These are phyloP conservation scores for Colletotrichum limetticola DNA, from an alignment of 2,329 filamentous ascomycete species.

Conservation along the genomic window DNA sequence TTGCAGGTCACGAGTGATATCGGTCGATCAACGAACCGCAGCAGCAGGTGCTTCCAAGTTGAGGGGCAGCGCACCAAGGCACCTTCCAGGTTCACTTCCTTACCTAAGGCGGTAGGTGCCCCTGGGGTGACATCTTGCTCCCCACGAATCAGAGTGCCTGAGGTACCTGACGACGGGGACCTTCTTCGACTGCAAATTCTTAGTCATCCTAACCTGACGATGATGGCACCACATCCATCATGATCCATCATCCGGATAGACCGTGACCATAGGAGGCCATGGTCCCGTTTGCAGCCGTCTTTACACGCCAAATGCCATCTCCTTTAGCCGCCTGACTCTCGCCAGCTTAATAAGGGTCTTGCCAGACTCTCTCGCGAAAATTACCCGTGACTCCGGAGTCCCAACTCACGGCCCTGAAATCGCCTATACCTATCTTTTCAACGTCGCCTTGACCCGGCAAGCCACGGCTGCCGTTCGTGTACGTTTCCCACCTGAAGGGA, in stretches of 20 bases:
- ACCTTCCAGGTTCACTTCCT: neutral
- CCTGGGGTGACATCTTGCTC: neutral
- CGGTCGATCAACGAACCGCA: constrained; percentile 17
- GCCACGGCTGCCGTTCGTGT: constrained; percentile 6
- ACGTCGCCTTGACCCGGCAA: neutral
- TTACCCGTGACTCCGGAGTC: neutral
- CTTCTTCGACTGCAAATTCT: neutral
- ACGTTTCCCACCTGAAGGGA: constrained; percentile 11
- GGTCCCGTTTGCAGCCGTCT: neutral
- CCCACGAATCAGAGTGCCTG: neutral
- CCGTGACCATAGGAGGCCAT: neutral
- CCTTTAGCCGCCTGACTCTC: neutral
- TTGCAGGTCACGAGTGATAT: constrained; percentile 20
- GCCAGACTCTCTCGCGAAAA: neutral
- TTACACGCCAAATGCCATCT: neutral
- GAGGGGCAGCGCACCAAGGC: neutral
- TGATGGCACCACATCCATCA: neutral
- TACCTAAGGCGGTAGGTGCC: neutral
- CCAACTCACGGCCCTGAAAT: neutral
- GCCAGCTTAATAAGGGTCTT: neutral
- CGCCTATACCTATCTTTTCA: neutral
- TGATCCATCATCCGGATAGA: neutral
- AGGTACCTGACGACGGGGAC: neutral
- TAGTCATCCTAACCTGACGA: neutral
- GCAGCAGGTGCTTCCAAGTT: neutral